Conservation (phyloP, 2,329 filamentous ascomycete genomes). For the Ilyonectria robusta region DNA sequence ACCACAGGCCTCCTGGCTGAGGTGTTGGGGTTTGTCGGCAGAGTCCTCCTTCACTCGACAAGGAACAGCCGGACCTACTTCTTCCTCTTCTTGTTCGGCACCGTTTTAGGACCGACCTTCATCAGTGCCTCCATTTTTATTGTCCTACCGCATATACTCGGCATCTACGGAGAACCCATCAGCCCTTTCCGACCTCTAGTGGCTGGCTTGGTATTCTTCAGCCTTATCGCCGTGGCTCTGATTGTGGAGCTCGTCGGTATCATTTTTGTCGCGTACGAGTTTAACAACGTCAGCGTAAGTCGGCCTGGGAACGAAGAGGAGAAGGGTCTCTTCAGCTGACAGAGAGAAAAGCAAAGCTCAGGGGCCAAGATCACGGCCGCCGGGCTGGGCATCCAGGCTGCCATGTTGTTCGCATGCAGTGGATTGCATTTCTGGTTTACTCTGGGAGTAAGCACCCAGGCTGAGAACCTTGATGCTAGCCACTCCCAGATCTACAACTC, state of each 20-base stretch:
- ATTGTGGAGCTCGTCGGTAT: constrained; percentile 58
- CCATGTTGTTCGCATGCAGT: constrained; percentile 57
- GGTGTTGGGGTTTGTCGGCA: constrained; percentile 62
- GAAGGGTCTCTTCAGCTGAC: constrained; percentile 32
- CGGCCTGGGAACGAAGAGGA: not conserved
- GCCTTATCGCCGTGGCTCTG: constrained; percentile 53
- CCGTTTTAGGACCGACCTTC: constrained; percentile 62
- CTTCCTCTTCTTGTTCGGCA: constrained; percentile 62
- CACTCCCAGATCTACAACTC: constrained; percentile 59
- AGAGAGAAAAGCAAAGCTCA: constrained; percentile 47
- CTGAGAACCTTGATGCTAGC: constrained; percentile 55
- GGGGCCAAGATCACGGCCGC: constrained; percentile 58
- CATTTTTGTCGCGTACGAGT: constrained; percentile 55
- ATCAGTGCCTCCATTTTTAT: constrained; percentile 61
- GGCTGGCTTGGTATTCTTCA: constrained; percentile 52
- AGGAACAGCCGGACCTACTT: constrained; percentile 55
- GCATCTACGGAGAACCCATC: constrained; percentile 61
- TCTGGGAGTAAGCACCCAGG: constrained; percentile 55
- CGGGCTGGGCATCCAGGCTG: constrained; percentile 61
- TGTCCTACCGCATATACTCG: constrained; percentile 62
- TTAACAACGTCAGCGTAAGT: constrained; percentile 55
- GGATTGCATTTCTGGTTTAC: constrained; percentile 58
- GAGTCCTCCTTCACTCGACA: constrained; percentile 57
- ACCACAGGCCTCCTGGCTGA: constrained; percentile 60
- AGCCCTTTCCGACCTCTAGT: constrained; percentile 54